Base-by-base conservation (phyloP, 1,284 basidiomycete species). In the Moesziomyces aphidis region DNA sequence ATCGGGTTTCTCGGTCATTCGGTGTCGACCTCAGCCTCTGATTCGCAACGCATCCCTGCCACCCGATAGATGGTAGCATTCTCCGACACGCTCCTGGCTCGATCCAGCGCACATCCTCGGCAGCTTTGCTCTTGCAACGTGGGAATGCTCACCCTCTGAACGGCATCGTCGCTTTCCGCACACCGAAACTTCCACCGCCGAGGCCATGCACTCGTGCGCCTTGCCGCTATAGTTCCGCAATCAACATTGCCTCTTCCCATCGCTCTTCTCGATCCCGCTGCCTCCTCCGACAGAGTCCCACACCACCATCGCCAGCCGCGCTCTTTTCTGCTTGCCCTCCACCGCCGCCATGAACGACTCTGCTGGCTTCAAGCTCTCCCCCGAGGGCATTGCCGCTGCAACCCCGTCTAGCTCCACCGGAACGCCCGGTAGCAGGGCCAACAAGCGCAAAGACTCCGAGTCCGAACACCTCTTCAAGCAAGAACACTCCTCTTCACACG, bases 381-480 rank as follows among this genome's bases (percentile, higher is more conserved):
- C 43, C 17, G 61, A 64, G 34, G 39, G 39, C 39, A 28, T n/a
- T 5, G 36, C 56, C 9, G 52, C 50, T 5, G 56, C 39, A 50
- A 70, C 67, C 19, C 67, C 67, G 9, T 52, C 53, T 13, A 70
- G 67, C 57, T 64, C 67, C n/a, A 55, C 61, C 8, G 61, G 67
- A 10, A 70, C 67, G 3, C 67, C 67, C 28, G 59, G 55, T 53
- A 64, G 67, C 50, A 50, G 67, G 43, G 57, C 57, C 15, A 61
- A 57, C 23, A 70, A 70, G 26, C 67, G 67, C 44, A 70, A 70
- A 49, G 67, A 70, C 49, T 70, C 67, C 28, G 67, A 64, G 26
- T 36, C 57, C 50, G 67, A 70, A n/a, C 54, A 56, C 10, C 13
- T 31, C 5, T 50, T 63, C 53, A 70, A 64, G 47, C 60, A 39